Evolutionary conservation across 2,329 filamentous ascomycete genomes (phyloP).

Genomic region (Colletotrichum tropicale): DNA sequence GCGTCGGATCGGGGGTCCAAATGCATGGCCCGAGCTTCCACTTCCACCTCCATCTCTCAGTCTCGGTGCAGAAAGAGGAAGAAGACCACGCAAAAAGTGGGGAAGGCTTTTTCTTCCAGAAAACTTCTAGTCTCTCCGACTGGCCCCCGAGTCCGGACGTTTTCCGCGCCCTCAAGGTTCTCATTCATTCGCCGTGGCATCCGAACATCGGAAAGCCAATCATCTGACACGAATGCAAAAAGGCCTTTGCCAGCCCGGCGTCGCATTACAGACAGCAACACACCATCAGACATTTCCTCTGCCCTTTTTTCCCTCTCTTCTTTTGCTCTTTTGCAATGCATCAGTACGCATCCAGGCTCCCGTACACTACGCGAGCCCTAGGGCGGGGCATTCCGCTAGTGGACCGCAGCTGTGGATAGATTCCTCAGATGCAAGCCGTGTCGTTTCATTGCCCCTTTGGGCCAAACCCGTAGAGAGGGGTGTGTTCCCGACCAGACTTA

Average conservation of each 20-base stretch:
- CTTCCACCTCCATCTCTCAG: not conserved
- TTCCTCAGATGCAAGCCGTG: constrained; percentile 6
- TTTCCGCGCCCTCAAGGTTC: not conserved
- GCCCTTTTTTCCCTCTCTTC: not conserved
- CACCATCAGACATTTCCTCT: not conserved
- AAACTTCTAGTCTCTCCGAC: constrained; percentile 17
- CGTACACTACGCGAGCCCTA: constrained; percentile 4
- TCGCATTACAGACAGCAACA: not conserved
- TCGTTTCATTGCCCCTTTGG: constrained; percentile 15
- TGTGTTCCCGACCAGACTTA: not conserved
- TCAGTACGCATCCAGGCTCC: not conserved
- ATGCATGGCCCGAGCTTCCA: not conserved
- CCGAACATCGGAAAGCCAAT: constrained; percentile 15
- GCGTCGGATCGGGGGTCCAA: constrained; percentile 8
- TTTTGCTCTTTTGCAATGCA: not conserved
- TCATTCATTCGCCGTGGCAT: not conserved
- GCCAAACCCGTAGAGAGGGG: not conserved
- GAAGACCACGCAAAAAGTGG: not conserved
- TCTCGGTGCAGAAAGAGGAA: not conserved
- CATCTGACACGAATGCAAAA: constrained; percentile 9
- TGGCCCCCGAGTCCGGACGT: not conserved
- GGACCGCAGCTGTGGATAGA: not conserved
- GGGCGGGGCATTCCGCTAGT: constrained; percentile 4
- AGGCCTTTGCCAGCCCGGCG: not conserved
- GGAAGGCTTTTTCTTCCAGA: not conserved